Evolutionary conservation across 257 asterid species (phyloP), one percentile per base, ranked within the genome.

Genomic region (Petunia axillaris): DNA sequence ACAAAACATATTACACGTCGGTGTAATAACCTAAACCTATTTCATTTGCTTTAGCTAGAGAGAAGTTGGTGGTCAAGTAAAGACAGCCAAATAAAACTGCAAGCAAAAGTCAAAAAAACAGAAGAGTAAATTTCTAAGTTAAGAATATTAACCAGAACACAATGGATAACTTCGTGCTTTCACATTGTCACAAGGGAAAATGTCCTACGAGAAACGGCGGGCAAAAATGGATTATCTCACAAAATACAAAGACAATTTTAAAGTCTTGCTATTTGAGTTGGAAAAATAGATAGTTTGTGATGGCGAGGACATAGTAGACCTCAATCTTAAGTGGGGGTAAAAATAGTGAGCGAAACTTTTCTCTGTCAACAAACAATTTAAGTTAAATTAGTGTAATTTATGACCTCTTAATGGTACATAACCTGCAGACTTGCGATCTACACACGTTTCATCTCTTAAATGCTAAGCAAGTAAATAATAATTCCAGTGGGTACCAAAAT

Each of bases 81-180:
- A 48, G 77, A 71, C 77, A 35, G 60, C 77, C 77, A 71, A 52
- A 71, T 60, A 71, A 35, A 35, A 8, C 11, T 48, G 77, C 44
- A 71, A 48, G 77, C 44, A 71, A 48, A 71, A 48, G 77, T 71
- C 62, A 71, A 35, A 2, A 68, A 71, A 35, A 48, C 44, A 71
- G 13, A 35, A 71, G 25, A 25, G 60, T 35, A 71, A 71, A 48
- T 71, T 35, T 57, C 77, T 71, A 71, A 44, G 77, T 71, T 71
- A 5, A 48, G 77, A 48, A 10, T 10, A 48, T 48, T 71, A 48
- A 48, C 44, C 44, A 35, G 35, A 71, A 5, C 44, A 48, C 35
- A 35, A 5, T 10, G 44, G 44, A 71, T 48, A 71, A 71, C 3
- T 71, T 71, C 43, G 52, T 48, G 60, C 48, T 71, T 71, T 48